Conservation (phyloP, 2,329 filamentous ascomycete genomes). For the Alternaria novae-zelandiae region DNA sequence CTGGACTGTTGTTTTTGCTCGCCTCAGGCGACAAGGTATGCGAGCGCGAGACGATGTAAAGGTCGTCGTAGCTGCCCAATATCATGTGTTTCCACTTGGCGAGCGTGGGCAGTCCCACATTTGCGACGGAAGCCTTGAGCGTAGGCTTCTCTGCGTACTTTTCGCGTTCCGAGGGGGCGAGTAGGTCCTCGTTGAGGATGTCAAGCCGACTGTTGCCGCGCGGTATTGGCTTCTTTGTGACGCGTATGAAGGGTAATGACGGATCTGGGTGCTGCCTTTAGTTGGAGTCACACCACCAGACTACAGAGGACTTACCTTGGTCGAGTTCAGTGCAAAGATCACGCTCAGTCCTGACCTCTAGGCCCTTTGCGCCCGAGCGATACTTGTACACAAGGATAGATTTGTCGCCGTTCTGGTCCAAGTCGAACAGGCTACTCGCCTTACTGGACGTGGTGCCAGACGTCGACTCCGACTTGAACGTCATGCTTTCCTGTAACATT, state of each 20-base stretch:
- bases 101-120: constrained; percentile 53
- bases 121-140: constrained; percentile 55
- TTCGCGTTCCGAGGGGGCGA: constrained; percentile 41
- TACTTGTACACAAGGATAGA: constrained; percentile 57
- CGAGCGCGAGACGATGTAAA: constrained; percentile 58
- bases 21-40: constrained; percentile 40
- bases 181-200: constrained; percentile 54
- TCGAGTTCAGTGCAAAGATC: constrained; percentile 51
- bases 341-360: constrained; percentile 53
- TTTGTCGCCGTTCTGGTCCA: constrained; percentile 52
- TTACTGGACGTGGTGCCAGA: constrained; percentile 43
- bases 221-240: constrained; percentile 56
- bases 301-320: constrained; percentile 34
- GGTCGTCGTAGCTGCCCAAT: constrained; percentile 54
- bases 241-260: constrained; percentile 49
- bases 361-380: constrained; percentile 46
- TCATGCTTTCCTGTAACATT: constrained; percentile 40
- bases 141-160: constrained; percentile 54
- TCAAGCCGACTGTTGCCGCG: constrained; percentile 55
- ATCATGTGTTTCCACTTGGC: constrained; percentile 56
- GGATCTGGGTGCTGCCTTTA: constrained; percentile 46
- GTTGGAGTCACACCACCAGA: background rate
- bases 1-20: constrained; percentile 48
- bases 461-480: constrained; percentile 55
- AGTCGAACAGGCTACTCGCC: constrained; percentile 51